Conservation (phyloP, 345 rosid genomes). For the Heritiera fomes region DNA sequence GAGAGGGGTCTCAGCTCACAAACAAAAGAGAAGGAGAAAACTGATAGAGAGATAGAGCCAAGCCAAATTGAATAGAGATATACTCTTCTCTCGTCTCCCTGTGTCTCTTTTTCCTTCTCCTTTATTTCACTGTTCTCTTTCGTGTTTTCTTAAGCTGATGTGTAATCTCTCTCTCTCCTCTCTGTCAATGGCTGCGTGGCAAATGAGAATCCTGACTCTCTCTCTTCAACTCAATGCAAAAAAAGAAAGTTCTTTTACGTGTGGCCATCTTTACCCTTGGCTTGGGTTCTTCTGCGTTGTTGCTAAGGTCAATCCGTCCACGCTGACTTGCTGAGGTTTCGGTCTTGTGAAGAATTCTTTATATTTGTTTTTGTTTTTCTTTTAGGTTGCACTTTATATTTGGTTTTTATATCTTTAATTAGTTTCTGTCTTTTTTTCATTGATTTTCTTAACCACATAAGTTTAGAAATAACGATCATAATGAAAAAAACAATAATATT, state of each 20-base stretch:
- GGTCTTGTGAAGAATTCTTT: too few species aligned
- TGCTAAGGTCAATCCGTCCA: neutral
- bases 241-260: neutral
- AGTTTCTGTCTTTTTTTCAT: neutral
- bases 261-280: neutral
- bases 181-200: neutral
- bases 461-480: too few species aligned
- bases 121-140: neutral
- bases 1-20: neutral
- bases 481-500: too few species aligned
- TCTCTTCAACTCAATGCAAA: neutral
- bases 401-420: too few species aligned
- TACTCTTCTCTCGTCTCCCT: neutral
- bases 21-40: neutral
- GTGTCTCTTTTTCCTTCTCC: neutral
- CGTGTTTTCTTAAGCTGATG: slow-evolving; percentile 11
- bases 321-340: too few species aligned
- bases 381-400: too few species aligned
- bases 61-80: slow-evolving; percentile 1
- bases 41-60: neutral
- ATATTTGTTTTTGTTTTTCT: too few species aligned
- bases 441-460: neutral
- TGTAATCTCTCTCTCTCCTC: neutral
- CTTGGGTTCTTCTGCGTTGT: neutral
- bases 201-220: neutral